Evolutionary conservation across 495 filamentous ascomycete genomes (phyloP).

Genomic region (Halenospora varia): DNA sequence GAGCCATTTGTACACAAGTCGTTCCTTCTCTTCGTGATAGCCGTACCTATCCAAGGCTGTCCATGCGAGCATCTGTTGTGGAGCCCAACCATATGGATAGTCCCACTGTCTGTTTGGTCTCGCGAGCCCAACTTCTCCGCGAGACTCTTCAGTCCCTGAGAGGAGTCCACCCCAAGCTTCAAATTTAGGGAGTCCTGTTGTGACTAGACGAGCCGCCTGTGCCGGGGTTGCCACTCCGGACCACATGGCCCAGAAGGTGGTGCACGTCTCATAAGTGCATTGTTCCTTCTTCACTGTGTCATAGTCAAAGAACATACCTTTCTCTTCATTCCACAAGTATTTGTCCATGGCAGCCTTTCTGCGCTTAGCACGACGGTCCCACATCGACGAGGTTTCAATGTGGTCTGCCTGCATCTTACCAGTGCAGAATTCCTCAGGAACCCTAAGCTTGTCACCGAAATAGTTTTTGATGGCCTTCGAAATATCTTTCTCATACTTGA

Average conservation of each 20-base stretch:
- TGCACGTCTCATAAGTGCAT: constrained; percentile 77
- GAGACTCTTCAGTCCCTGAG: constrained; percentile 80
- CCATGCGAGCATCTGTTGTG: constrained; percentile 98
- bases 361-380: constrained; percentile 81
- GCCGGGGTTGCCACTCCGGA: constrained; percentile 74
- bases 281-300: constrained; percentile 76
- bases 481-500: constrained; percentile 95
- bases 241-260: constrained; percentile 97
- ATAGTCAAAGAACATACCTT: constrained; percentile 97
- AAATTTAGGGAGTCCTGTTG: constrained; percentile 73
- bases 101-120: constrained; percentile 96
- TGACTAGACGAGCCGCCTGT: constrained; percentile 75
- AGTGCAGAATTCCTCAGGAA: constrained; percentile 76
- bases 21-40: constrained; percentile 81
- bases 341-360: constrained; percentile 80
- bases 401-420: constrained; percentile 51
- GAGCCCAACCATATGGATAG: constrained; percentile 96
- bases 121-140: constrained; percentile 72
- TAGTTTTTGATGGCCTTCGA: constrained; percentile 72
- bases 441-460: constrained; percentile 72
- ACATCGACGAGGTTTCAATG: constrained; percentile 73
- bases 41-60: constrained; percentile 85
- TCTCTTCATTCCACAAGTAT: constrained; percentile 83
- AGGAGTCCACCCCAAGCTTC: constrained; percentile 86
- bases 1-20: constrained; percentile 89